Conservation (phyloP, 805 yeast species). For the Suhomyces pyralidae region DNA sequence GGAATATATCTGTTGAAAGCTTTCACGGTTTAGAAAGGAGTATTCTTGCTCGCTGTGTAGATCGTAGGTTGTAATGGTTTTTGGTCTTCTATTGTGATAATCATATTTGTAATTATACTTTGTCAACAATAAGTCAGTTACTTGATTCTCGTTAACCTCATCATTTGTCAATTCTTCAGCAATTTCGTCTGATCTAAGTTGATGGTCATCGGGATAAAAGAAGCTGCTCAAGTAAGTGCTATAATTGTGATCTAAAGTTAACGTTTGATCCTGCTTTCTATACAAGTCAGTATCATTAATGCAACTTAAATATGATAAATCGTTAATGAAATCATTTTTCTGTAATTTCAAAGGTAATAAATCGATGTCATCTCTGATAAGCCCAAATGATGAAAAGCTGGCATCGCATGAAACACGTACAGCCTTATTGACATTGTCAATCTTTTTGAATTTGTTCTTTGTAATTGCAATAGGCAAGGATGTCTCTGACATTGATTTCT, state of each 20-base stretch:
- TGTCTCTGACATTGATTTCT: conserved; percentile 32
- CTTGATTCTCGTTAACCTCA: not conserved
- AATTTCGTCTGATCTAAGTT: not conserved
- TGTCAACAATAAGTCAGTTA: not conserved
- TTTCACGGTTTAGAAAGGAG: not conserved
- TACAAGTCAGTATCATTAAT: conserved; percentile 28
- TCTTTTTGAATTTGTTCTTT: conserved; percentile 49
- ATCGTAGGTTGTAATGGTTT: not conserved
- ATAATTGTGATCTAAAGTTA: conserved; percentile 27
- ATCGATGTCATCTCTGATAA: conserved; percentile 61
- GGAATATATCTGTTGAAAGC: not conserved
- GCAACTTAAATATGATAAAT: conserved; percentile 56
- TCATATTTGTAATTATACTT: not conserved
- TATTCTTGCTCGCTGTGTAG: not conserved
- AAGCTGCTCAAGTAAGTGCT: conserved; percentile 29
- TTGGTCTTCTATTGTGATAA: not conserved
- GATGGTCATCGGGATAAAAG: conserved; percentile 20
- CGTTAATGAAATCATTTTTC: conserved; percentile 46
- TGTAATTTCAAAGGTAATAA: conserved; percentile 53
- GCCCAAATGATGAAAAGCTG: conserved; percentile 61
- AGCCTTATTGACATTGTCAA: conserved; percentile 55
- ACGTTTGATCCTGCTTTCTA: conserved; percentile 42
- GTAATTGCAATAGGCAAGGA: conserved; percentile 27
- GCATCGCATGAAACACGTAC: conserved; percentile 65
- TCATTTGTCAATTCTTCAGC: conserved; percentile 8